Base-by-base conservation (phyloP, 2,329 filamentous ascomycete species). In the Pseudogymnoascus pannorum region DNA sequence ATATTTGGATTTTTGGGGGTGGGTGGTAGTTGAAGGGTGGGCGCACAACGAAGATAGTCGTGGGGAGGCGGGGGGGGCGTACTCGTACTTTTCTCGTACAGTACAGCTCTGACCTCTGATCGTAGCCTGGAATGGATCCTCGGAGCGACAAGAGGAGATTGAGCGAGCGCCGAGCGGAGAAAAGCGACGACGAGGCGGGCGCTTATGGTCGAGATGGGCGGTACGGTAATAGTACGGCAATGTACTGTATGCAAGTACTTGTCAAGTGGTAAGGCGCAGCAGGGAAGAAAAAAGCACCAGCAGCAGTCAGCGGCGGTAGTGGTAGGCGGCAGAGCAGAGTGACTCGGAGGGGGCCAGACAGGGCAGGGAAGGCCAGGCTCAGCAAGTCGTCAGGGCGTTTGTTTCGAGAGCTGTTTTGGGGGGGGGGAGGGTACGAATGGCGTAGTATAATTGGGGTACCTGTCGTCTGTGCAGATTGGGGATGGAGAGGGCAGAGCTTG, bases 31-130 rank as follows among this genome's bases (percentile, higher is more conserved):
- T n/a, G n/a, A n/a, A n/a, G n/a, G n/a, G 35, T 2, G 16, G 33
- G 11, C 3, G 33, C 33, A 35, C 33, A 35, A 35, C 33, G 33
- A 33, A 33, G 29, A 35, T 35, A 35, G 33, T 35, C 12, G 33
- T 68, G 67, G 63, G 67, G 62, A 62, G 40, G 67, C 64, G 65
- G 67, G 72, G 70, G 70, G 67, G 72, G 70, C 70, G 68, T 68
- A 70, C 74, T 72, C 67, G 75, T 74, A 76, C 74, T n/a, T n/a
- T 75, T 76, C 38, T 40, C 16, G 38, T 20, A 40, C 36, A 40
- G 36, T 40, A 40, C 16, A n/a, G n/a, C n/a, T n/a, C n/a, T n/a
- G n/a, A 40, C 38, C 38, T 40, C 38, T 40, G 16, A 40, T 40
- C 38, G 38, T 40, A 40, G 38, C 38, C 38, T 40, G 38, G 38